Base-by-base conservation (phyloP, 139 green algal species). In the Deuterostichococcus epilithicus region DNA sequence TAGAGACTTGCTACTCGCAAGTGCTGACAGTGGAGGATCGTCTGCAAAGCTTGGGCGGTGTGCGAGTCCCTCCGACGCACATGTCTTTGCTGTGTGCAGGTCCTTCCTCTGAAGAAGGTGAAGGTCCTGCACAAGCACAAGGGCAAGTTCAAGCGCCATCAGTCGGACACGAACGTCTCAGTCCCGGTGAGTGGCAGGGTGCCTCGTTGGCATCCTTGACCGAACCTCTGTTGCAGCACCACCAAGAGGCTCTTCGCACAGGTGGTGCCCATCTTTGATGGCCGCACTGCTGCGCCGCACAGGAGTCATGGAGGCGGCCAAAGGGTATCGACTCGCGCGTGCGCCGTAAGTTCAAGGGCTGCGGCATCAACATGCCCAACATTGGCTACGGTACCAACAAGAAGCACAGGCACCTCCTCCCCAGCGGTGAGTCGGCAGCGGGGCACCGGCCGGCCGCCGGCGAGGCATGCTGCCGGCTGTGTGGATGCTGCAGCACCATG, bases 301-400 rank as follows among this genome's bases (percentile, higher is more conserved):
- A 96, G 92, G 80, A 90, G 70, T 94, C 86, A 85, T 99, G 95
- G 95, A 86, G 95, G 72, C 82, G 87, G 35, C 95, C 94, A 30
- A 97, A 97, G 91, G 95, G 95, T 97, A 99, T 99, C 89, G 95
- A 99, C 87, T 95, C 90, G 42, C 85, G 94, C 30, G 88, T 97
- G 74, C 87, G 95, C 76, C 84, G 93, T 45, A 98, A 97, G 92
- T 99, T 98, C 91, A 98, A 98, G 88, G 95, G 95, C 78, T 87
- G 84, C 60, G 87, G 86, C 39, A 83, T 93, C 45, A 85, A 79
- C 73, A 97, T 97, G 95, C 92, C 95, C 80, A 98, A 98, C 86
- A 92, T 97, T 71, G 95, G 95, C 32, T 99, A 97, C 80, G 95
- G 94, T 65, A 91, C 87, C 72, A 96, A 97, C 92, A 97, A 95